Base-by-base conservation (phyloP, 345 rosid species). In the Salix exigua region DNA sequence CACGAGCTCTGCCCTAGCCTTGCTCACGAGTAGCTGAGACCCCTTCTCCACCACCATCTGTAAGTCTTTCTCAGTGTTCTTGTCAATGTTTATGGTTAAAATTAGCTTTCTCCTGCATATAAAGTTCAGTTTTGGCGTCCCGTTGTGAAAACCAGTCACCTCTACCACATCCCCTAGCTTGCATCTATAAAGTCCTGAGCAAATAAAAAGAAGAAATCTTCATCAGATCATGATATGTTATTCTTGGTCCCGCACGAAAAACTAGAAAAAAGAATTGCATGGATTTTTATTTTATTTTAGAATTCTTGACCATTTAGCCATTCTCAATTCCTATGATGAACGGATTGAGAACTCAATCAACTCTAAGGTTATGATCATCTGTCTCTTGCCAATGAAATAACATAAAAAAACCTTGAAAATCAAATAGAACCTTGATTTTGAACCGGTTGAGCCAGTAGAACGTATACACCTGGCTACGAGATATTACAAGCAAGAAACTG, bases 61-160 rank as follows among this genome's bases (percentile, higher is more conserved):
- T 23, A 95, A 94, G 81, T 95, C 99, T 40, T 88, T 91, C 73
- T 95, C 99, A 0, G 97, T 95, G 87, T 91, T 95, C 84, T 95
- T 95, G 91, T 95, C 97, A 50, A 95, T 95, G 86, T 95, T 95
- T 70, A 95, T 78, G 0, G 91, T 86, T 70, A 95, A 77, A 42
- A 95, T 82, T 61, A 91, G 92, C 85, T 93, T 95, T 73, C 93
- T 90, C 75, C 99, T 87, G 87, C 96, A 91, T 79, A 93, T 83
- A 83, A 89, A 95, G 89, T 86, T 95, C 77, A 95, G 48, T 67
- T 95, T 95, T 6, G 99, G 99, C 21, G 96, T 89, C 55, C 88
- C 83, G 28, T 85, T 88, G 78, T 93, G 88, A 81, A 91, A 93
- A 18, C 97, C 92, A 3, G 88, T 85, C 71, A 93, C 99, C 80